phyloP scores from a whole-genome alignment of 495 filamentous ascomycete species.

The Parachaetomium inaequale region DNA sequence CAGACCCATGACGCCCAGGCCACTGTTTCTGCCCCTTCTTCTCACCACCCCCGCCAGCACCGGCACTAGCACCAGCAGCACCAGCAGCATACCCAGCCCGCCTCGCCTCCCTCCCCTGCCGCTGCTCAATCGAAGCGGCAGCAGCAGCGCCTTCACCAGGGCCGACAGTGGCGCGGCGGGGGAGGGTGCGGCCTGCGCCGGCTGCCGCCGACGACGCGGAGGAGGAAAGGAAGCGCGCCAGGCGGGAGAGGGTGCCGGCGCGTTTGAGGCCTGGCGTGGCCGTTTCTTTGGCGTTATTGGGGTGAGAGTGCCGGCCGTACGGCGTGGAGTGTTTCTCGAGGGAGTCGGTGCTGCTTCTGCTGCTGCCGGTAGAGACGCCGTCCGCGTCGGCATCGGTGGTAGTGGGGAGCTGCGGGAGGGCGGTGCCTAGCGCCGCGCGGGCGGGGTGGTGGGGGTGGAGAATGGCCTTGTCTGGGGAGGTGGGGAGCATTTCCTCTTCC shows the following conservation, averaged over 20 bases:
- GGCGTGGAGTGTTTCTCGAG: too few relatives aligned
- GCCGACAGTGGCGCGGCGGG: too few relatives aligned
- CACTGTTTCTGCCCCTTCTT: too few relatives aligned
- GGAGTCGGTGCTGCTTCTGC: background rate
- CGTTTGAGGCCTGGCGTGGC: conserved; percentile 2
- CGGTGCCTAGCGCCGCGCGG: background rate
- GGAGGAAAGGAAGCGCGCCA: conserved; percentile 9
- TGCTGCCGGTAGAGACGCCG: background rate
- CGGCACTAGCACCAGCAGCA: background rate
- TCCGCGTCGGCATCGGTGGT: background rate
- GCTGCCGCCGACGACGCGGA: background rate
- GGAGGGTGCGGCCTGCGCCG: background rate
- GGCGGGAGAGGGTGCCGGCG: conserved; percentile 10
- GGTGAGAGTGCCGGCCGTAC: background rate
- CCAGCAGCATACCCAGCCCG: too few relatives aligned
- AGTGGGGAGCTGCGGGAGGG: background rate
- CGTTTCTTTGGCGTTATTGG: background rate
- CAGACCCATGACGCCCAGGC: background rate
- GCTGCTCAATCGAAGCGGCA: too few relatives aligned
- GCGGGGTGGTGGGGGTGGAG: background rate
- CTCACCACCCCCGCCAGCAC: too few relatives aligned
- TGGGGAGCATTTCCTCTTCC: background rate
- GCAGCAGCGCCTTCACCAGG: background rate
- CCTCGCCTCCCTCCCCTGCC: background rate
- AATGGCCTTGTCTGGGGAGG: background rate